Evolutionary conservation across 2,329 filamentous ascomycete genomes (phyloP), one percentile per base, ranked within the genome.

Genomic region (Fusarium proliferatum): DNA sequence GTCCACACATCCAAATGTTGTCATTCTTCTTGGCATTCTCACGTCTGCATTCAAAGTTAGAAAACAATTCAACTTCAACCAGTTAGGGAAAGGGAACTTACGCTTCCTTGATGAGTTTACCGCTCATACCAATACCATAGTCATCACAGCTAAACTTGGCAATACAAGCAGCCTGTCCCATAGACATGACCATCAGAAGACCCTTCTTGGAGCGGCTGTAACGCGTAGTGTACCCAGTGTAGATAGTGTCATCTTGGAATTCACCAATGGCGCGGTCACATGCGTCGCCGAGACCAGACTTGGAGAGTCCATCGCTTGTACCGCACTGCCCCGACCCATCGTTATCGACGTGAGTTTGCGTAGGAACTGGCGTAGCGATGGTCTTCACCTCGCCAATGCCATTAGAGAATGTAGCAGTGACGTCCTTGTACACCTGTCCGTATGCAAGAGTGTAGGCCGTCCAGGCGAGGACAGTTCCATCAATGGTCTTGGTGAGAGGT

Each of bases 51-150:
- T 3, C 3, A 34, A 23, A 12, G n/a, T 61, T 13, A 65, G 57
- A 15, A n/a, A 48, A 5, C 4, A 26, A 2, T 4, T 12, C 12
- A 2, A 2, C 5, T 10, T 23, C 16, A 17, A 21, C 3, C 3
- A 16, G 9, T 3, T 11, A 3, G 6, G 12, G 12, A 13, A 9
- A 1, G 3, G 17, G 9, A 26, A 69, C 66, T 66, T 57, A 69
- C 66, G 63, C 63, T 36, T 61, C 55, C 26, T 69, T 69, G 30
- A 69, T 69, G 16, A 46, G 42, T 26, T 19, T 61, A 8, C 58
- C 58, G n/a, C 48, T 69, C 67, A 69, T 69, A 5, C 67, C 67
- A 26, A 72, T 71, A 5, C 69, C 69, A 13, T 72, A 72, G n/a
- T 72, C 67, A 17, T 72, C 62, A 15, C 69, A 71, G 30, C 41